phyloP scores from a whole-genome alignment of 1,284 basidiomycete species.

The Irpex rosettiformis region DNA sequence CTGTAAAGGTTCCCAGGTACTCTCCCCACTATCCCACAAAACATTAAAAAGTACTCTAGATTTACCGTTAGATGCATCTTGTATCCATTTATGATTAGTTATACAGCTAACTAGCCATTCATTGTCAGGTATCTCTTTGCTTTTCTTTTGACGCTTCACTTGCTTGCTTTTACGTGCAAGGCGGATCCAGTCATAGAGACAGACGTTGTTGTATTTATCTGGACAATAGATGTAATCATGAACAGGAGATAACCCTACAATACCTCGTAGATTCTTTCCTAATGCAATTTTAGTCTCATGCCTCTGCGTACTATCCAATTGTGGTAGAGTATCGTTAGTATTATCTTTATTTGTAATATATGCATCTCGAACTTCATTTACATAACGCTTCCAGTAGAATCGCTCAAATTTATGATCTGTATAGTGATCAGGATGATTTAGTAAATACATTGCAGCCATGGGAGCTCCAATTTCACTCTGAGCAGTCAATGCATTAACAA shows the following conservation, averaged over 20 bases:
- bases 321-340: no score
- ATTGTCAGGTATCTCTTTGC: no score
- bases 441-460: constrained; percentile 9
- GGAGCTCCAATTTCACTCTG: constrained; percentile 11
- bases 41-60: no score
- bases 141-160: no score
- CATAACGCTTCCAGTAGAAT: constrained; percentile 11
- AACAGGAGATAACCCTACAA: no score
- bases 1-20: no score
- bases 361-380: not conserved
- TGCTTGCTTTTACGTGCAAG: no score
- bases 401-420: constrained; percentile 9
- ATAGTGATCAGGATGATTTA: constrained; percentile 16
- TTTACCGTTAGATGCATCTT: no score
- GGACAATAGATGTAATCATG: not conserved
- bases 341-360: not conserved
- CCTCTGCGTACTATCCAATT: not conserved
- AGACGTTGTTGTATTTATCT: not conserved
- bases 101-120: no score
- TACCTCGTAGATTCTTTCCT: not conserved
- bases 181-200: no score
- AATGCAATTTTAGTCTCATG: not conserved
- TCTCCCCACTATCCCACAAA: no score
- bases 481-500: not conserved
- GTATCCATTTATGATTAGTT: no score